Percentiles rank a stretch among this genome's conserved stretches.
Evolutionary conservation across 2,329 filamentous ascomycete species (phyloP).

Genomic region (Penicillium sp.): DNA sequence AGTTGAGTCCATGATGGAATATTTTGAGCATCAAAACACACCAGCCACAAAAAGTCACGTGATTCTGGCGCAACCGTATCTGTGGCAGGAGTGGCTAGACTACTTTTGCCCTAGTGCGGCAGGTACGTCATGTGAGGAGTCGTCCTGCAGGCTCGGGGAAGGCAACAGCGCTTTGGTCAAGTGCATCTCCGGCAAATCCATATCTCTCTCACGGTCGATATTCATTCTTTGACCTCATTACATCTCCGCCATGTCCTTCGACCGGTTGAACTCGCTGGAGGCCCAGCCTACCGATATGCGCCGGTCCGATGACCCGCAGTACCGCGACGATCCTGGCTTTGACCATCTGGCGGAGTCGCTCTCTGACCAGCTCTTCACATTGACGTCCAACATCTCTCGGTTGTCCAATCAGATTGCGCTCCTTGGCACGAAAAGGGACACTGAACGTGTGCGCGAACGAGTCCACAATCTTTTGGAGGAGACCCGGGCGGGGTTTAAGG

Average conservation of each 20-base stretch:
- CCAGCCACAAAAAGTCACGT: slow-evolving; percentile 32
- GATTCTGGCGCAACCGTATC: slow-evolving; percentile 12
- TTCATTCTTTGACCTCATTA: slow-evolving; percentile 4
- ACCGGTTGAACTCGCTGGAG: slow-evolving; percentile 82
- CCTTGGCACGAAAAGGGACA: slow-evolving; percentile 87
- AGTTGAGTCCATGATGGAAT: slow-evolving; percentile 21
- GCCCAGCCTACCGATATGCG: slow-evolving; percentile 71
- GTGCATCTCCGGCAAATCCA: slow-evolving; percentile 16
- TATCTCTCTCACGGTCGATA: slow-evolving; percentile 7
- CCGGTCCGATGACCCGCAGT: slow-evolving; percentile 70
- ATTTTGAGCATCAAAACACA: slow-evolving; percentile 42
- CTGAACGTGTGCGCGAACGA: slow-evolving; percentile 83
- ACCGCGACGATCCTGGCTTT: slow-evolving; percentile 92
- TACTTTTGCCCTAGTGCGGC: slow-evolving; percentile 13
- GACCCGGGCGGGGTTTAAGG: slow-evolving; percentile 82
- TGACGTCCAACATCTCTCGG: slow-evolving; percentile 84
- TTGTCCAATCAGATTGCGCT: slow-evolving; percentile 82
- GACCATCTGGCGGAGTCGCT: slow-evolving; percentile 77
- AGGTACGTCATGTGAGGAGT: slow-evolving; percentile 34
- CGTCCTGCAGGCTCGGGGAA: slow-evolving; percentile 29
- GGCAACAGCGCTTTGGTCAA: slow-evolving; percentile 26
- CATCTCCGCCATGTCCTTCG: slow-evolving; percentile 74
- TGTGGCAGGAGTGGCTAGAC: slow-evolving; percentile 16
- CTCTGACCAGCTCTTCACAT: slow-evolving; percentile 83
- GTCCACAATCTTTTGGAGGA: slow-evolving; percentile 87